Conservation (phyloP, 1,139 yeast species). For the Casaregolazyma lundiana region DNA sequence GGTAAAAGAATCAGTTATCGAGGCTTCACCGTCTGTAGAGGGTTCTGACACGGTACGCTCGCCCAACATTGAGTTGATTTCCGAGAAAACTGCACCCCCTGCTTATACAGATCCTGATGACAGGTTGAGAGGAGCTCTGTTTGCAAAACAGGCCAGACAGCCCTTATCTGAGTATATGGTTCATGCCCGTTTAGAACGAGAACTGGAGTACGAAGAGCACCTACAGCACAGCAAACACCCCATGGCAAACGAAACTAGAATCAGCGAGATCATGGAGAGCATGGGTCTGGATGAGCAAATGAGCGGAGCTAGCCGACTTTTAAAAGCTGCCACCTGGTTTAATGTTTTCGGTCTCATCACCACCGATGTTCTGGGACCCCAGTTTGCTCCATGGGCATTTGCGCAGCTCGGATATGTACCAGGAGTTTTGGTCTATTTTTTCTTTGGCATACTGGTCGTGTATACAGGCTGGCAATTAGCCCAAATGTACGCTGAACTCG, state of each 20-base stretch:
- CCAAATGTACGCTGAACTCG: slow-evolving; percentile 33
- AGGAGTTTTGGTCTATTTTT: slow-evolving; percentile 38
- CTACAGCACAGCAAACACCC: not conserved
- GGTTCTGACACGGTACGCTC: no score
- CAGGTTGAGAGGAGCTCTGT: not conserved
- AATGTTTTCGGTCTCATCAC: slow-evolving; percentile 43
- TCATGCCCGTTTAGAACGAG: slow-evolving; percentile 4
- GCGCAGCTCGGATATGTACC: slow-evolving; percentile 43
- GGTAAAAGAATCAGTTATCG: not conserved
- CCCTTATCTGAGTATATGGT: slow-evolving; percentile 5
- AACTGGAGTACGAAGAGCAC: slow-evolving; percentile 5
- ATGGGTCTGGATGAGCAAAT: slow-evolving; percentile 9
- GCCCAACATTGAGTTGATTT: not conserved
- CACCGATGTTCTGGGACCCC: slow-evolving; percentile 45
- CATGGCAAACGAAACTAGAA: not conserved
- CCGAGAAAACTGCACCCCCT: not conserved
- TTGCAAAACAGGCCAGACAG: not conserved
- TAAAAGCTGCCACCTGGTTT: slow-evolving; percentile 34
- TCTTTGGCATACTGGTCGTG: slow-evolving; percentile 39
- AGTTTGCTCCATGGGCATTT: slow-evolving; percentile 42
- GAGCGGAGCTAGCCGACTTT: slow-evolving; percentile 28
- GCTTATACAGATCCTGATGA: slow-evolving; percentile 3
- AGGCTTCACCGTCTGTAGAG: not conserved
- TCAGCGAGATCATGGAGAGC: not conserved
- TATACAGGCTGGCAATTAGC: slow-evolving; percentile 38